These are phyloP conservation scores for Candida insectalens DNA, from an alignment of 805 yeast species.

Conservation along the genomic window DNA sequence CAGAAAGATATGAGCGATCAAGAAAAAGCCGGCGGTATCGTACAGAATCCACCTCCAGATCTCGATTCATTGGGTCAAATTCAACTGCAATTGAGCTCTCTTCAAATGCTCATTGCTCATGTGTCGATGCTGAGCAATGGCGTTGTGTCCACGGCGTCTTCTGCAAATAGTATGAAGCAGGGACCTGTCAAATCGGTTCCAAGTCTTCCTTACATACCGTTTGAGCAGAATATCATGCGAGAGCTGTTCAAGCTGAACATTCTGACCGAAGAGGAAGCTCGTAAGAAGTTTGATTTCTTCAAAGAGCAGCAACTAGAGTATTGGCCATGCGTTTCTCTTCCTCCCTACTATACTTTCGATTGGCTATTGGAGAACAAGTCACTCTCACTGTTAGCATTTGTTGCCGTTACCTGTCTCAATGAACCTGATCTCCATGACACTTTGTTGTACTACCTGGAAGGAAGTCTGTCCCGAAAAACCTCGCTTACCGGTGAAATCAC, in stretches of 20 bases:
- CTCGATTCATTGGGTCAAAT: constrained; percentile 10
- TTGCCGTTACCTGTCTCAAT: constrained; percentile 39
- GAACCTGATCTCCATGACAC: constrained; percentile 33
- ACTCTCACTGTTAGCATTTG: constrained; percentile 30
- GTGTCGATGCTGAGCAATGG: constrained; percentile 9
- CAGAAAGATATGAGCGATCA: constrained; percentile 7
- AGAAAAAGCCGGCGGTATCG: not conserved
- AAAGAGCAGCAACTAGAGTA: constrained; percentile 29
- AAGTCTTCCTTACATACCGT: constrained; percentile 27
- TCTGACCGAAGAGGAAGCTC: constrained; percentile 26
- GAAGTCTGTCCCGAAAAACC: constrained; percentile 33
- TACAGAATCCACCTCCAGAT: not conserved
- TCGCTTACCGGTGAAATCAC: constrained; percentile 35
- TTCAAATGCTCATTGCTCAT: constrained; percentile 23
- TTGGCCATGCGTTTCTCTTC: constrained; percentile 40
- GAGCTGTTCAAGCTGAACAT: constrained; percentile 29
- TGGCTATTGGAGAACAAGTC: constrained; percentile 33
- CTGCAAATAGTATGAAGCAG: constrained; percentile 27
- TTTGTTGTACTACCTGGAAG: constrained; percentile 34
- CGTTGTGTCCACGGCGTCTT: constrained; percentile 4
- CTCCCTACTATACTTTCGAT: constrained; percentile 28
- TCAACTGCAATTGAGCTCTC: constrained; percentile 22
- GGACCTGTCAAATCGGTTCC: constrained; percentile 24
- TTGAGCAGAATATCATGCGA: constrained; percentile 26
- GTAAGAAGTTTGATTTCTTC: constrained; percentile 26